Base-by-base conservation (phyloP, 2,329 filamentous ascomycete species). In the Fusarium agapanthi region DNA sequence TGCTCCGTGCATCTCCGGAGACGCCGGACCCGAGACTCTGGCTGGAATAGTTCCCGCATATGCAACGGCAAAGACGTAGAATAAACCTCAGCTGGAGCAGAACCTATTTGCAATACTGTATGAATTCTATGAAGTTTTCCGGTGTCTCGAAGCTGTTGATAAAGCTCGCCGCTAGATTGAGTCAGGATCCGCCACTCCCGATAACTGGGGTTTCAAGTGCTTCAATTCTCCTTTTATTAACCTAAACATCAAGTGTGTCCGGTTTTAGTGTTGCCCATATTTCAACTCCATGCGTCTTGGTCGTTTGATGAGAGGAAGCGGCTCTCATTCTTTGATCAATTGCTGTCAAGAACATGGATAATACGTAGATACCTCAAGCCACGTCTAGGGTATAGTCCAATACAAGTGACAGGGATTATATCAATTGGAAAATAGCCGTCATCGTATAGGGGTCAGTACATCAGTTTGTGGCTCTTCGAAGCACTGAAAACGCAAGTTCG, bases 401-500 rank as follows among this genome's bases (percentile, higher is more conserved):
- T 57, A 40, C 44, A 74, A 58, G 5, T 10, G 28, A 44, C 55
- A 61, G 47, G 50, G 44, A 51, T 64, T 15, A 48, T 11, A 61
- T 40, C 41, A 57, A 34, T 44, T 35, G 26, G 22, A 50, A 26
- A 51, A 35, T 41, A 65, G 76, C 77, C 75, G 71, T 69, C 62
- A 67, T 78, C 70, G 77, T 79, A 73, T 78, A 79, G 76, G 69
- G 77, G 77, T 76, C 58, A 77, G 76, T 70, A 78, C 76, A 76
- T 69, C 73, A 78, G 73, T 77, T 79, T 79, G 77, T 79, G 77
- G 76, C 56, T 67, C 53, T 50, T 50, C 37, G 48, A 77, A 70
- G 64, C 76, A 78, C 76, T 78, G 75, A 72, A 76, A 78, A 78
- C 76, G 67, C 70, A 76, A 70, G 77, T 78, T 79, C 76, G 76